These are phyloP conservation scores for Tolypocladium ophioglossoides DNA, from an alignment of 2,329 filamentous ascomycete genomes.

Conservation along the genomic window DNA sequence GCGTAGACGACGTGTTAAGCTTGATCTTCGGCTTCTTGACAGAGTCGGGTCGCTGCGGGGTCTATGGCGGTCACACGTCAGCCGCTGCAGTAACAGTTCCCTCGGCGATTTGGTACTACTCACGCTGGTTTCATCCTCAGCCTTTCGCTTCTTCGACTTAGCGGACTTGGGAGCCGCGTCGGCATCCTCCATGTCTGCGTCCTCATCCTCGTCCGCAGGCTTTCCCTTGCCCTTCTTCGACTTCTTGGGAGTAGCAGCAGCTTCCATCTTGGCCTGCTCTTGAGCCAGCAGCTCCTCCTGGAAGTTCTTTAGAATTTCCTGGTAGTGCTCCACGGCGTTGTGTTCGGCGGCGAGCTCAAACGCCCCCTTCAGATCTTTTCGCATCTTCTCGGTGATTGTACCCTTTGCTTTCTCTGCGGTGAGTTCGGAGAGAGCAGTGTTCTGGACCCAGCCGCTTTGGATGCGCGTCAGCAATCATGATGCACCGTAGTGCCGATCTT, in stretches of 20 bases:
- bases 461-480: constrained; percentile 6
- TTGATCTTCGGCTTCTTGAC: constrained; percentile 61
- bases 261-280: constrained; percentile 32
- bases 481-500: neutral
- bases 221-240: constrained; percentile 37
- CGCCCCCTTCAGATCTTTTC: constrained; percentile 68
- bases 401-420: constrained; percentile 61
- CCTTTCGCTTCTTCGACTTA: constrained; percentile 68
- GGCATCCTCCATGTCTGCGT: constrained; percentile 51
- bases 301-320: constrained; percentile 62
- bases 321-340: constrained; percentile 72
- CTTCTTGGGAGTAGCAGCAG: constrained; percentile 29
- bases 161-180: constrained; percentile 56
- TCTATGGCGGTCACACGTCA: constrained; percentile 24
- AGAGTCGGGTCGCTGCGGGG: constrained; percentile 48
- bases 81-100: neutral
- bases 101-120: constrained; percentile 5
- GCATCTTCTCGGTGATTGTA: constrained; percentile 63
- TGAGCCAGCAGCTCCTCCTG: constrained; percentile 54
- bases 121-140: constrained; percentile 59
- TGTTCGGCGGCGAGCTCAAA: constrained; percentile 71
- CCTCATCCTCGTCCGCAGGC: constrained; percentile 44
- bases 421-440: constrained; percentile 70
- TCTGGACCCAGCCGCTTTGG: constrained; percentile 78
- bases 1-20: constrained; percentile 52